Base-by-base conservation (phyloP, 2,329 filamentous ascomycete genomes). In the Pseudogymnoascus sp. region DNA sequence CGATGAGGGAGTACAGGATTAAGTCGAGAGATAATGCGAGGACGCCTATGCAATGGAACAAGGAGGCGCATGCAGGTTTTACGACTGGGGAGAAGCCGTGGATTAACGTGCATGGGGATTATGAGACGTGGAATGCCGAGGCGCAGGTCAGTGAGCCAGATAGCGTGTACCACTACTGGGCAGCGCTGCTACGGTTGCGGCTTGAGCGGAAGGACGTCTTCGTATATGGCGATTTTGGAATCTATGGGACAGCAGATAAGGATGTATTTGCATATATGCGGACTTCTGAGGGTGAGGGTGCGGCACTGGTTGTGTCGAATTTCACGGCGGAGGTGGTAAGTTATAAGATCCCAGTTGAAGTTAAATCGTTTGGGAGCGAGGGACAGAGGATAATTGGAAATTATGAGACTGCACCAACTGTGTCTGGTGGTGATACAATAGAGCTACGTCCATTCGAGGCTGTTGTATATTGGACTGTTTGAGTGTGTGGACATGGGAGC, bases 31-130 rank as follows among this genome's bases (percentile, higher is more conserved):
- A 92, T 72, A 89, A 92, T 72, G 84, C 83, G 6, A 80, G 89
- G 52, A 85, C 86, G 0, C 88, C 88, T 0, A 86, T 92, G 73
- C 87, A 90, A 70, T 92, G 89, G 88, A 79, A 84, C 65, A 69
- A 73, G n/a, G 76, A 74, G 1, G 69, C 75, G 0, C 81, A 90
- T 64, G 87, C 78, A 0, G 88, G 89, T 10, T 92, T 91, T 75
- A 85, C 86, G 0, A 76, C 76, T 1, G 75, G 74, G 0, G 77
- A 76, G 0, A 78, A 77, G 61, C 86, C 88, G 2, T 92, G 89
- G 89, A 91, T 91, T 82, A 80, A 81, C 12, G 81, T 85, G 39
- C 86, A 90, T 70, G 82, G 86, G 62, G 81, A 85, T 69, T 86
- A 85, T 71, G 71, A 70, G 1, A 72, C 76, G n/a, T 77, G 87